Base-by-base conservation (phyloP, 148 eudicot species). In the Simmondsia chinensis region DNA sequence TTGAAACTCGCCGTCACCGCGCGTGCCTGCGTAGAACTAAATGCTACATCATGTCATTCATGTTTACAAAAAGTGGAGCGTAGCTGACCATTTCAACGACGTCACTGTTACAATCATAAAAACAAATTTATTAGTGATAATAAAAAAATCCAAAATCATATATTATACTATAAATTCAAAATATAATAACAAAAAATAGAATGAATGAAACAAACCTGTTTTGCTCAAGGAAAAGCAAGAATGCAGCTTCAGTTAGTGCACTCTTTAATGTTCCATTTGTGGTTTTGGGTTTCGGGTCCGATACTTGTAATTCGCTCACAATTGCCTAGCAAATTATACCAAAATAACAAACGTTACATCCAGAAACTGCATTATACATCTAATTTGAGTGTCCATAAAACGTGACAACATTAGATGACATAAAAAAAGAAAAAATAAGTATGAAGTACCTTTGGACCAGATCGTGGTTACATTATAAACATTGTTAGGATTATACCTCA, bases 11-110 rank as follows among this genome's bases (percentile, higher is more conserved):
- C n/a, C n/a, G n/a, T n/a, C n/a, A n/a, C n/a, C n/a, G n/a, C n/a
- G n/a, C n/a, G n/a, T n/a, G n/a, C n/a, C n/a, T n/a, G n/a, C n/a
- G n/a, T n/a, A n/a, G n/a, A n/a, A n/a, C n/a, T n/a, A n/a, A n/a
- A n/a, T n/a, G 45, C 3, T 69, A 76, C 85, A 28, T 20, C 59
- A 61, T 35, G 43, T 84, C 73, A 29, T 81, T 66, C 32, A 22
- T 53, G 53, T 89, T 74, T 34, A 62, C 78, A 53, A 89, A 85
- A 6, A 89, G 70, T 28, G 93, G 97, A 4, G 97, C 97, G 14
- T 81, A 78, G 70, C 95, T 74, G 43, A 87, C 82, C 95, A 89
- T 84, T 37, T 67, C 87, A 29, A 89, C 93, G 36, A 70, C 48
- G 46, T 89, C 97, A 57, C 97, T 85, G 88, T 49, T 37, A 50